Percentiles rank a stretch among this genome's conserved stretches.
Evolutionary conservation across 331 rosid species (phyloP).

Genomic region (Malus hybrid): DNA sequence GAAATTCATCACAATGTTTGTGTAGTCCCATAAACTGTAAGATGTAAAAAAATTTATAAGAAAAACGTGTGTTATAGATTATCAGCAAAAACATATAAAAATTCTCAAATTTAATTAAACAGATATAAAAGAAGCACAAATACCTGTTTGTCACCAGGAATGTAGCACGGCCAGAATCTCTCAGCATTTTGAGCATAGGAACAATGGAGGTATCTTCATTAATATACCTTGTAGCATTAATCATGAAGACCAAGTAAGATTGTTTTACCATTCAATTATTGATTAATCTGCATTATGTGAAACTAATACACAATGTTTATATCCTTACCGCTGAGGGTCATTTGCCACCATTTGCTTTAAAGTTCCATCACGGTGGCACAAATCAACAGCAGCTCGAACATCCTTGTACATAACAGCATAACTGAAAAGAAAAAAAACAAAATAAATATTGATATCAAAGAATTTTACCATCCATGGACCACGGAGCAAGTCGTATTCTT

Average conservation of each 20-base stretch:
- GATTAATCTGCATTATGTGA: neutral
- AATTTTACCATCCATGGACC: neutral
- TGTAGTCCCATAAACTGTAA: conserved; percentile 97
- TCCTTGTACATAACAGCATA: conserved; percentile 86
- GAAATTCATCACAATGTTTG: conserved; percentile 89
- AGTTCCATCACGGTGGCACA: conserved; percentile 98
- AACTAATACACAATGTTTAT: neutral
- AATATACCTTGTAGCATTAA: conserved; percentile 54
- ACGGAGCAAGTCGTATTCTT: conserved; percentile 21
- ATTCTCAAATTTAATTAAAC: neutral
- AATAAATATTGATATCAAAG: neutral
- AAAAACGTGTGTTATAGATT: neutral
- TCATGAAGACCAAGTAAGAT: conserved; percentile 13
- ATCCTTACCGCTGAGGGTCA: conserved; percentile 69
- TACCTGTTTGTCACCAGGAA: conserved; percentile 98
- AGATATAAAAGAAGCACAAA: conserved; percentile 5
- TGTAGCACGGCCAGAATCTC: conserved; percentile 86
- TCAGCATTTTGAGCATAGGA: conserved; percentile 88
- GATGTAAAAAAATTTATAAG: neutral
- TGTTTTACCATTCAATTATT: neutral
- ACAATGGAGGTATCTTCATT: conserved; percentile 69
- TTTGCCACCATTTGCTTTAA: conserved; percentile 94
- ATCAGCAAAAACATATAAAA: neutral
- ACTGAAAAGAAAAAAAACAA: conserved; percentile 23
- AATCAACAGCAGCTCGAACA: conserved; percentile 97